These are phyloP conservation scores for Lophiostoma macrostomum DNA, from an alignment of 495 filamentous ascomycete species.

Conservation along the genomic window DNA sequence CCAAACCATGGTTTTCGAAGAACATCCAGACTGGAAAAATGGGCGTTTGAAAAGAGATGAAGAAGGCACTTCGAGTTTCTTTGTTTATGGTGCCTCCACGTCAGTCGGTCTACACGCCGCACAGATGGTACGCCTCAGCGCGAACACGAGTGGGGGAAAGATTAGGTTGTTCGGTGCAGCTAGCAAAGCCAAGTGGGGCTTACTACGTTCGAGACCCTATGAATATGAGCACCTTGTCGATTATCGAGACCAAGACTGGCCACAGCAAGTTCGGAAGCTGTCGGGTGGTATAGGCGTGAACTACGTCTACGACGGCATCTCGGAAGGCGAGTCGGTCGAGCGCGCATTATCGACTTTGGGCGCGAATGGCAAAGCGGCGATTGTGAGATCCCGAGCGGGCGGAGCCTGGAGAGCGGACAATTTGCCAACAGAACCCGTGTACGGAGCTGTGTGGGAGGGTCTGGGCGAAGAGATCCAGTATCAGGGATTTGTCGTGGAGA, in stretches of 20 bases:
- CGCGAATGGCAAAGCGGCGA: constrained; percentile 29
- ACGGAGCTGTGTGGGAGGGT: constrained; percentile 46
- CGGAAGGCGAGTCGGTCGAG: constrained; percentile 36
- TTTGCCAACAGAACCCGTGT: constrained; percentile 37
- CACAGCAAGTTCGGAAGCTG: constrained; percentile 46
- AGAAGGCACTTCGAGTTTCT: constrained; percentile 16
- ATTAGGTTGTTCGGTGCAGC: constrained; percentile 41
- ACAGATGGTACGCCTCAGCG: constrained; percentile 37
- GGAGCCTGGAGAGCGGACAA: constrained; percentile 34
- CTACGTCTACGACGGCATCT: constrained; percentile 45
- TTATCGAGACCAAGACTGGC: constrained; percentile 56
- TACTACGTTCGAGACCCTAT: constrained; percentile 33
- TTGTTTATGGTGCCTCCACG: constrained; percentile 46
- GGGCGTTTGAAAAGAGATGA: neutral
- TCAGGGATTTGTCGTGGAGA: constrained; percentile 20
- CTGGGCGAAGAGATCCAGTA: constrained; percentile 43
- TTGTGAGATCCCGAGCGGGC: constrained; percentile 38
- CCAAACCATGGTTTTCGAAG: constrained; percentile 7
- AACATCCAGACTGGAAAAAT: constrained; percentile 10
- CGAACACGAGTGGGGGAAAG: constrained; percentile 20
- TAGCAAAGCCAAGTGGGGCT: constrained; percentile 28
- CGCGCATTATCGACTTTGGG: constrained; percentile 12
- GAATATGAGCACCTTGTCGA: constrained; percentile 54
- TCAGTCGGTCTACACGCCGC: constrained; percentile 44
- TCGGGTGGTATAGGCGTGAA: constrained; percentile 31